Percentiles rank a stretch among this genome's conserved stretches.
Evolutionary conservation across 345 rosid species (phyloP).

Genomic region (Boechera retrofracta): DNA sequence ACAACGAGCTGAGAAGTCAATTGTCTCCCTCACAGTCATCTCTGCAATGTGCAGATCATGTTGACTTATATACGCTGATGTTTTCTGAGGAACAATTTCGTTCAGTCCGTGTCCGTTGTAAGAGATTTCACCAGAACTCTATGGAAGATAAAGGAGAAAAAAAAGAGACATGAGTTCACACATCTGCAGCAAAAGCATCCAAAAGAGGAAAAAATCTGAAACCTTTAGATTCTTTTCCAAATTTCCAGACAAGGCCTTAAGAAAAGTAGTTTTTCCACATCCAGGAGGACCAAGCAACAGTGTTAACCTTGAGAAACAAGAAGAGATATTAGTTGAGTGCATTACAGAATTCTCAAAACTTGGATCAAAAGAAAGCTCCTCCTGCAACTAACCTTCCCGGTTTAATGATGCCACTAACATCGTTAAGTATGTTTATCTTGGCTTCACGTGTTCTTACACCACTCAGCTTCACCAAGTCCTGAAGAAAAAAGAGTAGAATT

Average conservation of each 20-base stretch:
- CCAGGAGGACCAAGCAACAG: conserved; percentile 86
- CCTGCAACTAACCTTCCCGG: conserved; percentile 63
- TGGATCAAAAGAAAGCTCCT: neutral
- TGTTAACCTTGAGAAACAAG: conserved; percentile 56
- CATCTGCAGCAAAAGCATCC: conserved; percentile 2
- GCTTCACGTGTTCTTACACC: conserved; percentile 53
- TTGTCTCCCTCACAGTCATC: conserved; percentile 69
- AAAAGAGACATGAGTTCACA: neutral
- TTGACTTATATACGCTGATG: conserved; percentile 61
- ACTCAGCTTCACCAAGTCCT: conserved; percentile 52
- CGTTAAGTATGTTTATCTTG: conserved; percentile 59
- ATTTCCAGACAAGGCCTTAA: conserved; percentile 75
- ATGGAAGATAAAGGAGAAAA: neutral
- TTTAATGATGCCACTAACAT: conserved; percentile 59
- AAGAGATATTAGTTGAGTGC: neutral
- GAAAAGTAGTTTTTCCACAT: conserved; percentile 71
- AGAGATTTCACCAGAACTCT: conserved; percentile 55
- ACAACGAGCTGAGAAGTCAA: conserved; percentile 64
- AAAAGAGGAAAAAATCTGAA: neutral
- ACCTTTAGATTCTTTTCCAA: conserved; percentile 62
- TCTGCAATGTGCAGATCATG: conserved; percentile 58
- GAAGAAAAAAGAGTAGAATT: conserved; percentile 9
- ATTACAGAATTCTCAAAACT: conserved; percentile 12
- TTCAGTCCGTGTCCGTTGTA: conserved; percentile 51
- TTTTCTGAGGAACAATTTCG: conserved; percentile 60